These are phyloP conservation scores for Colletotrichum salicis DNA, from an alignment of 2,329 filamentous ascomycete species.

Conservation along the genomic window DNA sequence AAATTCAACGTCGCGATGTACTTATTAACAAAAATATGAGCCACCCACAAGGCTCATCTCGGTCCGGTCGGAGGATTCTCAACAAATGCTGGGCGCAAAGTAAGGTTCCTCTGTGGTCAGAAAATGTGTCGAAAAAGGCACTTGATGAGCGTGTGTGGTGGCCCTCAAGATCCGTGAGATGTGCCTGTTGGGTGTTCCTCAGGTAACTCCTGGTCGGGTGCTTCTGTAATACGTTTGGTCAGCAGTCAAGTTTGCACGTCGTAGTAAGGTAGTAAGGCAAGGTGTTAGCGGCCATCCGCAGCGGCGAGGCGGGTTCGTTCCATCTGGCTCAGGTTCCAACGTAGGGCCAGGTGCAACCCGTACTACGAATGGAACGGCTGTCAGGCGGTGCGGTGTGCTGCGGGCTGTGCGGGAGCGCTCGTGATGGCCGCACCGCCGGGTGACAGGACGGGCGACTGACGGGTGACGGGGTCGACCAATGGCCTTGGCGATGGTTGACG, in stretches of 20 bases:
- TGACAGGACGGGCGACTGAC: neutral
- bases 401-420: neutral
- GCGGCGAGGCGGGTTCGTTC: neutral
- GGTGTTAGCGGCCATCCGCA: neutral
- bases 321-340: neutral
- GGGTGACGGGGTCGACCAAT: too few relatives aligned
- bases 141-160: slow-evolving; percentile 4
- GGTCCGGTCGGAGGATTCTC: neutral
- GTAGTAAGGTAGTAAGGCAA: neutral
- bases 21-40: neutral
- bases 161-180: neutral
- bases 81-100: neutral
- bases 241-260: neutral
- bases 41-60: neutral
- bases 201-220: slow-evolving; percentile 5
- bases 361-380: neutral
- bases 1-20: neutral
- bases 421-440: slow-evolving; percentile 6
- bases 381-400: slow-evolving; percentile 13
- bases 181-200: too few relatives aligned
- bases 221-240: neutral
- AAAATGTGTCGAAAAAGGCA: neutral
- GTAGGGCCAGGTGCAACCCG: too few relatives aligned
- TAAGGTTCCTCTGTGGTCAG: neutral
- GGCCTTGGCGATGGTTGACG: neutral